Percentiles rank a stretch among this genome's conserved stretches.
These are phyloP conservation scores for Carallia pectinifolia DNA, from an alignment of 345 rosid species.

Conservation along the genomic window DNA sequence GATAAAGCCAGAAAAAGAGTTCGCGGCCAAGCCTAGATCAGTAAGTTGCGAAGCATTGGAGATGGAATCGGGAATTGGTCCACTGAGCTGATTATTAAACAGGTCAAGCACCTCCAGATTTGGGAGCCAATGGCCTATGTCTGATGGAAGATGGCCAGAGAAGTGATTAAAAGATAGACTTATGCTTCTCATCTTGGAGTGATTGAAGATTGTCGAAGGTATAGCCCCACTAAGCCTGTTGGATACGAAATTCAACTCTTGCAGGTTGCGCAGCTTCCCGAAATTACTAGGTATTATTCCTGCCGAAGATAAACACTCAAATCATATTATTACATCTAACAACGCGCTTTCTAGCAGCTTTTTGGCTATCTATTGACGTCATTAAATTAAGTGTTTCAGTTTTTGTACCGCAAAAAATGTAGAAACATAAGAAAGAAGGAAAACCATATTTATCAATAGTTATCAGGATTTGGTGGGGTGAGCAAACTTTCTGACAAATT, in stretches of 20 bases:
- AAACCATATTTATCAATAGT: too few relatives aligned
- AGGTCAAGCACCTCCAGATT: constrained; percentile 18
- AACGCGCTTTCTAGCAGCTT: too few relatives aligned
- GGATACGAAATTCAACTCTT: not conserved
- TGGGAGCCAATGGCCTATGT: constrained; percentile 17
- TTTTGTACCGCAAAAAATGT: too few relatives aligned
- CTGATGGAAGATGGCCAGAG: constrained; percentile 27
- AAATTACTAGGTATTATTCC: constrained; percentile 9
- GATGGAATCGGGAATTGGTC: constrained; percentile 22
- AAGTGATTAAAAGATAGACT: not conserved
- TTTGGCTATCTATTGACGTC: too few relatives aligned
- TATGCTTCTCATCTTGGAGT: constrained; percentile 6
- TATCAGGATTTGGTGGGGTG: too few relatives aligned
- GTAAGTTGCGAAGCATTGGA: constrained; percentile 18
- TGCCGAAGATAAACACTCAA: not conserved
- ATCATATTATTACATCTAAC: too few relatives aligned
- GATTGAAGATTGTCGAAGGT: constrained; percentile 8
- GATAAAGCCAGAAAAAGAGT: constrained; percentile 24
- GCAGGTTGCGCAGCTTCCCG: constrained; percentile 11
- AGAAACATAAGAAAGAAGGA: too few relatives aligned
- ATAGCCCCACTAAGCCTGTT: constrained; percentile 7
- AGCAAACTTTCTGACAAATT: too few relatives aligned
- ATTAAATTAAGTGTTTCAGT: too few relatives aligned
- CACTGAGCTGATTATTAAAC: constrained; percentile 8
- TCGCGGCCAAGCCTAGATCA: not conserved